phyloP scores from a whole-genome alignment of 768 basidiomycete species.

The Naematelia aurantialba region DNA sequence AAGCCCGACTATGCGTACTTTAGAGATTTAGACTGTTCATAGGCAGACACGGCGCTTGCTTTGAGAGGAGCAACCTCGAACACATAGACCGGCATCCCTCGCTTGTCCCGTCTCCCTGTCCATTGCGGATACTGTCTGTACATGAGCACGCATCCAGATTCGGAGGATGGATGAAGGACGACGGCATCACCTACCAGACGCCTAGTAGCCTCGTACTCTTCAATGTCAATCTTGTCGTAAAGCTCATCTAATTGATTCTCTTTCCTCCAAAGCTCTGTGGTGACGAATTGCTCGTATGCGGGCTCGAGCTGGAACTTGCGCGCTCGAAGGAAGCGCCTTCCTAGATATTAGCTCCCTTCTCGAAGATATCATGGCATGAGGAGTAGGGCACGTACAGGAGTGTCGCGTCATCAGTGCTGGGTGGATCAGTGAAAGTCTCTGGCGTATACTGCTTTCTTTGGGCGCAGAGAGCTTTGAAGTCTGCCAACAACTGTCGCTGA shows the following conservation, averaged over 20 bases:
- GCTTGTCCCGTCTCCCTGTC: conserved; percentile 18
- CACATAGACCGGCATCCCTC: conserved; percentile 22
- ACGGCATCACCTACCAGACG: conserved; percentile 45
- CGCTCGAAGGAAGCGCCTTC: conserved; percentile 81
- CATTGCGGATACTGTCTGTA: conserved; percentile 25
- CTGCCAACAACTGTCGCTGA: conserved; percentile 5
- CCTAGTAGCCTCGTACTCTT: conserved; percentile 59
- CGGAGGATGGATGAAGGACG: neutral
- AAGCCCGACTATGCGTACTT: conserved; percentile 8
- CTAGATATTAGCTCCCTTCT: conserved; percentile 1
- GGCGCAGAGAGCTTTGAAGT: conserved; percentile 15
- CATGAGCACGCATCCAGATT: conserved; percentile 6
- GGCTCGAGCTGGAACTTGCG: conserved; percentile 62
- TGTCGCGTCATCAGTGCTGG: conserved; percentile 6
- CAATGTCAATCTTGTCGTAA: conserved; percentile 59
- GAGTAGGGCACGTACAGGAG: conserved; percentile 6
- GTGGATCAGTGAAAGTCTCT: neutral
- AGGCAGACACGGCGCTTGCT: conserved; percentile 10
- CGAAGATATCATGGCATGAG: neutral
- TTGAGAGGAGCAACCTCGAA: conserved; percentile 18
- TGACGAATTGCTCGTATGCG: conserved; percentile 68
- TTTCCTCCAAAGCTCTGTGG: conserved; percentile 66
- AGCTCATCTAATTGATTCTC: conserved; percentile 62
- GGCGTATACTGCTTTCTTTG: conserved; percentile 10
- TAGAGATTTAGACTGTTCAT: conserved; percentile 12